phyloP scores from a whole-genome alignment of 768 basidiomycete genomes.

The Crepidotus variabilis region DNA sequence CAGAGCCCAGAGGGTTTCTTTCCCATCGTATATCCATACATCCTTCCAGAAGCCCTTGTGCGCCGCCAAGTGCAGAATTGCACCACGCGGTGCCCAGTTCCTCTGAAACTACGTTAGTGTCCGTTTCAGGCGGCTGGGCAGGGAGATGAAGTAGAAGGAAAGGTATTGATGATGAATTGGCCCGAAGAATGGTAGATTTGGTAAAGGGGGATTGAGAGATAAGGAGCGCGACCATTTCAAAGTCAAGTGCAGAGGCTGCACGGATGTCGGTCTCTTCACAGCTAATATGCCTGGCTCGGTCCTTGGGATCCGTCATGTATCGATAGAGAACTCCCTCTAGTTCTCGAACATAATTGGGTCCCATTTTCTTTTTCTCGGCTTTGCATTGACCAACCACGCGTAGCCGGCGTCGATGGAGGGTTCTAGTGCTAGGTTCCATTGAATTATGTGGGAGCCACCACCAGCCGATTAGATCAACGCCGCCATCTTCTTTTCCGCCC shows the following conservation, averaged over 20 bases:
- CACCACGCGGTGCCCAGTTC: slow-evolving; percentile 53
- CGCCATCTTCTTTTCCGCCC: slow-evolving; percentile 88
- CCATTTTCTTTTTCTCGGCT: slow-evolving; percentile 77
- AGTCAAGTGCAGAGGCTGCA: slow-evolving; percentile 1
- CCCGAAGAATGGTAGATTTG: slow-evolving; percentile 60
- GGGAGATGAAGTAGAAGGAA: slow-evolving; percentile 81
- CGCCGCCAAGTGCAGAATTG: slow-evolving; percentile 63
- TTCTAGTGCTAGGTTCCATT: slow-evolving; percentile 2
- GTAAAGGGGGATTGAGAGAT: slow-evolving; percentile 84
- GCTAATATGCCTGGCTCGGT: background rate
- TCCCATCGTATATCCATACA: slow-evolving; percentile 70
- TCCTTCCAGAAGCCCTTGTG: slow-evolving; percentile 53
- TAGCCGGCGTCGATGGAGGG: slow-evolving; percentile 42
- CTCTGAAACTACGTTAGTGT: slow-evolving; percentile 12
- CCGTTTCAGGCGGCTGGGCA: slow-evolving; percentile 15
- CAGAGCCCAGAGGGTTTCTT: slow-evolving; percentile 35
- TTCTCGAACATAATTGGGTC: slow-evolving; percentile 82
- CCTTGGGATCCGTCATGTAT: slow-evolving; percentile 23
- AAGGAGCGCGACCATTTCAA: slow-evolving; percentile 64
- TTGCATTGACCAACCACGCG: slow-evolving; percentile 89
- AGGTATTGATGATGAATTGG: slow-evolving; percentile 72
- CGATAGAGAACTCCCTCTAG: slow-evolving; percentile 83
- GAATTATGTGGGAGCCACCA: slow-evolving; percentile 72
- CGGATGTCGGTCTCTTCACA: background rate
- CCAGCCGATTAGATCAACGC: slow-evolving; percentile 87